phyloP scores from a whole-genome alignment of 257 asterid species.

The Henckelia pumila region DNA sequence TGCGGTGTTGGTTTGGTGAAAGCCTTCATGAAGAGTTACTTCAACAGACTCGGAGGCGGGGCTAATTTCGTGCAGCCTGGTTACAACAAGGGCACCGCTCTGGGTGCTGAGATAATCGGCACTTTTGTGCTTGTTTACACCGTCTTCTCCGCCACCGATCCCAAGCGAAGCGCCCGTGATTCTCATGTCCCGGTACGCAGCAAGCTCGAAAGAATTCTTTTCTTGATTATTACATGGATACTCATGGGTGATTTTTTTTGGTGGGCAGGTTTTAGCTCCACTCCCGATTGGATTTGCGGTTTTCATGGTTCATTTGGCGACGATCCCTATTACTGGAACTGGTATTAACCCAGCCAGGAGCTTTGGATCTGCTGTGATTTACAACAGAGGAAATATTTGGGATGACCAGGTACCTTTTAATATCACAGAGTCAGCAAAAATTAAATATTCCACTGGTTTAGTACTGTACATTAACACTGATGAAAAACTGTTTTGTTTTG shows the following conservation, averaged over 20 bases:
- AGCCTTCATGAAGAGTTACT: constrained; percentile 65
- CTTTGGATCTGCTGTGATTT: constrained; percentile 96
- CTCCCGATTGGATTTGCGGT: constrained; percentile 98
- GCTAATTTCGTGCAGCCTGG: constrained; percentile 59
- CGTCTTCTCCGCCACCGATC: constrained; percentile 95
- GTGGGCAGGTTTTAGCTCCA: constrained; percentile 76
- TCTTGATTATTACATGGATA: no score
- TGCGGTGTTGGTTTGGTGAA: constrained; percentile 94
- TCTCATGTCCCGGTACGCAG: constrained; percentile 87
- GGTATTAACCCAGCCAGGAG: constrained; percentile 97
- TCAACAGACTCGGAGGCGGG: constrained; percentile 71
- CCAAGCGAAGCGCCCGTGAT: constrained; percentile 95
- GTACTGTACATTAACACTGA: no score
- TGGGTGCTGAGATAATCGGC: constrained; percentile 94
- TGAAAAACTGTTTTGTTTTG: neutral
- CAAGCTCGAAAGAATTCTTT: no score
- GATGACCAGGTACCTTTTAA: constrained; percentile 63
- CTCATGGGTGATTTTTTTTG: no score
- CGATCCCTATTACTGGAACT: constrained; percentile 92
- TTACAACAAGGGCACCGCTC: constrained; percentile 76
- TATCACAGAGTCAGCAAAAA: no score
- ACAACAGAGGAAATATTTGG: constrained; percentile 59
- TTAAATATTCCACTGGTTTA: no score
- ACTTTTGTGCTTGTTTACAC: constrained; percentile 94
- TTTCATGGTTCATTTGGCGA: constrained; percentile 96